These are phyloP conservation scores for Fraxinus excelsior DNA, from an alignment of 257 asterid species.

Conservation along the genomic window DNA sequence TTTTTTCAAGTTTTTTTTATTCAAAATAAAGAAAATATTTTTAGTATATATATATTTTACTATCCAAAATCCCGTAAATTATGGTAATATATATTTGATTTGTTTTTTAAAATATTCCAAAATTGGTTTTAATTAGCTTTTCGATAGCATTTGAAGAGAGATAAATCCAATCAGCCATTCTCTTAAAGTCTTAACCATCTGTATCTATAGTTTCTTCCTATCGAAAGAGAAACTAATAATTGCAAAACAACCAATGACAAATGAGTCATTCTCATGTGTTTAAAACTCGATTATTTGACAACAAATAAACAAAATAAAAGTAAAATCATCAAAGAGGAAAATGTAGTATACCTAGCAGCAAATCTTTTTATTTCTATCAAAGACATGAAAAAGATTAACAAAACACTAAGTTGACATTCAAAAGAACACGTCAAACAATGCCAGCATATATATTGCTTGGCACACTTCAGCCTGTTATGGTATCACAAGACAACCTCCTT, in stretches of 20 bases:
- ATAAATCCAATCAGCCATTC: too few species aligned
- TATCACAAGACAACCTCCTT: conserved; percentile 31
- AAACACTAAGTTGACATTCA: not conserved
- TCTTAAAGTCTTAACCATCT: too few species aligned
- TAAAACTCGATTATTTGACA: not conserved
- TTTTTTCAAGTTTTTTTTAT: too few species aligned
- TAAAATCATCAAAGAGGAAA: not conserved
- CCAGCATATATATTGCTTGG: conserved; percentile 14
- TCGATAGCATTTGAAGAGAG: too few species aligned
- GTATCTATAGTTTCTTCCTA: not conserved
- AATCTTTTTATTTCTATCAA: not conserved
- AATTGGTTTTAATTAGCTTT: too few species aligned
- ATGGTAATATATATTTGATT: too few species aligned
- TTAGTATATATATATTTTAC: too few species aligned
- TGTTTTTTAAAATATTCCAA: too few species aligned
- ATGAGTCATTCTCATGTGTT: not conserved
- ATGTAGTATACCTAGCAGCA: not conserved
- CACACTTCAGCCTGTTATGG: conserved; percentile 32
- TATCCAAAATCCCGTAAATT: too few species aligned
- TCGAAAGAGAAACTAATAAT: not conserved
- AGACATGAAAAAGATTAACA: not conserved
- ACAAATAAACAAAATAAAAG: not conserved
- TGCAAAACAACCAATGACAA: not conserved
- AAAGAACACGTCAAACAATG: conserved; percentile 12
- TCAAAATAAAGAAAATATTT: too few species aligned